Percentiles rank a stretch among this genome's conserved stretches.
Conservation (phyloP, 192 early-diverging fungal genomes). For the Coemansia sp. region DNA sequence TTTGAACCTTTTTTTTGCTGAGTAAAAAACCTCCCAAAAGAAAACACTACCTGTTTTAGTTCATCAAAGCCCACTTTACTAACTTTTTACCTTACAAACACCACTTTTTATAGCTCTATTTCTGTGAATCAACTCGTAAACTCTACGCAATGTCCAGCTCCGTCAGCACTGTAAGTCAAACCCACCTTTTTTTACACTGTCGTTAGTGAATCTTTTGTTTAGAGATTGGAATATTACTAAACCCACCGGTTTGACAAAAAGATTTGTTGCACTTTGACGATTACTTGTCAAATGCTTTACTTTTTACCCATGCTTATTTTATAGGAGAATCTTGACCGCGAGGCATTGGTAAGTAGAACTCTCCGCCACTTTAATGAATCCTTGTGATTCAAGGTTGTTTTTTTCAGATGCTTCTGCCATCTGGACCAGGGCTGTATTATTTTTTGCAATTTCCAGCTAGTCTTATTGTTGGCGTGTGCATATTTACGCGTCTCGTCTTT, state of each 20-base stretch:
- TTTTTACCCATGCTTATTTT: background rate
- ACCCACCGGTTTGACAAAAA: too few relatives aligned
- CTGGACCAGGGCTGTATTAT: background rate
- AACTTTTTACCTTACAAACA: too few relatives aligned
- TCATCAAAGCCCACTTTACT: too few relatives aligned
- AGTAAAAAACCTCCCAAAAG: conserved; percentile 1
- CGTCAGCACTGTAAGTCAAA: conserved; percentile 48
- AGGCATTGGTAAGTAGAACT: conserved; percentile 46
- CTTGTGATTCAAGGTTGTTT: background rate
- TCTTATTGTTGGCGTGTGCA: background rate
- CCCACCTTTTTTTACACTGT: too few relatives aligned
- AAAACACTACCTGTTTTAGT: too few relatives aligned
- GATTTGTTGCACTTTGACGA: too few relatives aligned
- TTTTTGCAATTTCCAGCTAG: background rate
- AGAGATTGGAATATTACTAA: conserved; percentile 6
- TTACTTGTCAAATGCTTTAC: background rate
- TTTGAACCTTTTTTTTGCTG: conserved; percentile 15
- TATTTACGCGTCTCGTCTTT: background rate
- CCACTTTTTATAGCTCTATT: conserved; percentile 3
- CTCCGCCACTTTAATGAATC: background rate
- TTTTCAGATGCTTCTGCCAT: conserved; percentile 3
- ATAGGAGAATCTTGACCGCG: conserved; percentile 48
- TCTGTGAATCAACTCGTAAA: conserved; percentile 1
- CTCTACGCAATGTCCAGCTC: conserved; percentile 30
- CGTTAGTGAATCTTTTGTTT: background rate